Conservation (phyloP, 2,329 filamentous ascomycete genomes). For the Penicillium sp. region DNA sequence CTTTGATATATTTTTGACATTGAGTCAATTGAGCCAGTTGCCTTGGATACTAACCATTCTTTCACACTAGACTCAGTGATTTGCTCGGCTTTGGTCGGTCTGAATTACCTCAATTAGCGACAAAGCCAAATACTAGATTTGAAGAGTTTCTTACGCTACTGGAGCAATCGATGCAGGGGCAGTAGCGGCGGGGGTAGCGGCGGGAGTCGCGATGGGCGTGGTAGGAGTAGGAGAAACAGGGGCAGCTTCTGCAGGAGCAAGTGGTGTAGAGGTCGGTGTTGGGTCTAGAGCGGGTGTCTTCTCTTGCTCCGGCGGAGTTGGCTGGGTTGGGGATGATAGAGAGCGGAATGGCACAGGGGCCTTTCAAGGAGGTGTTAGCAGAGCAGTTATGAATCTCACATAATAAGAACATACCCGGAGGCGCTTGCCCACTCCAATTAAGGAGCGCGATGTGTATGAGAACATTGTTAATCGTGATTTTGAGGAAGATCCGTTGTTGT, state of each 20-base stretch:
- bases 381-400: not conserved
- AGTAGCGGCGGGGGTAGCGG: not conserved
- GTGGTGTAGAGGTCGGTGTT: constrained; percentile 4
- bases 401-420: constrained; percentile 22
- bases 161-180: constrained; percentile 3
- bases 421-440: constrained; percentile 21
- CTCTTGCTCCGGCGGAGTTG: constrained; percentile 17
- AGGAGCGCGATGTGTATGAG: constrained; percentile 23
- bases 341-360: constrained; percentile 20
- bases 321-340: constrained; percentile 23
- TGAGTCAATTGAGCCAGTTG: not conserved
- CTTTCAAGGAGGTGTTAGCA: constrained; percentile 9
- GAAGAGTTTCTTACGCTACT: constrained; percentile 13
- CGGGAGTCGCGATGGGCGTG: not conserved
- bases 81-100: constrained; percentile 14
- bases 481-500: constrained; percentile 8
- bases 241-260: not conserved
- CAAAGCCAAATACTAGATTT: not conserved
- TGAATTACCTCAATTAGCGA: constrained; percentile 14
- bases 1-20: not conserved
- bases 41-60: constrained; percentile 32
- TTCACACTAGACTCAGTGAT: constrained; percentile 21
- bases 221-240: not conserved
- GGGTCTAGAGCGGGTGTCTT: constrained; percentile 7
- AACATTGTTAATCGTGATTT: constrained; percentile 26